Evolutionary conservation across 371 early-diverging fungal species (phyloP), one percentile per base, ranked within the genome.

Genomic region (Fennellomyces sp.): DNA sequence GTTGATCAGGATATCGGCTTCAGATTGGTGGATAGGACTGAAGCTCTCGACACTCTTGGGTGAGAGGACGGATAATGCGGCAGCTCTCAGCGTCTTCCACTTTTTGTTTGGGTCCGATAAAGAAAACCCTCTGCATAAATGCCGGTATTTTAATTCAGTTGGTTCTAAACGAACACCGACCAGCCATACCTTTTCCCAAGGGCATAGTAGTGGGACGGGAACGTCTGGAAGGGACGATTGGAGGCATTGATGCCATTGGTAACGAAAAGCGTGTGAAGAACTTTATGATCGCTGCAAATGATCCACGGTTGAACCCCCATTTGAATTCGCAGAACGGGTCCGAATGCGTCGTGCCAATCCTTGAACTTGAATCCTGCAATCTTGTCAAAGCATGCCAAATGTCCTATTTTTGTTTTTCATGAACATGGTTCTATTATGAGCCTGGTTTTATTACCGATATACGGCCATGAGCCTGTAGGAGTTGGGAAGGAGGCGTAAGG

Each of bases 301-400:
- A 67, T 55, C 62, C 63, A 67, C 27, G 28, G 26, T 23, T 59
- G 63, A 21, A 54, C 63, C n/a, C 67, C 67, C 63, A 67, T 54
- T 25, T 56, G 17, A 21, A 56, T 27, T 26, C 55, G 49, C 28
- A 58, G 39, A 5, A 67, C 53, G 11, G 67, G 63, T 12, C 54
- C 55, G 26, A 15, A 27, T n/a, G 21, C 19, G 0, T 25, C 7
- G 27, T 54, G 55, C 55, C 55, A 54, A 5, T 54, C 38, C 2
- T 38, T 11, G 28, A 54, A 38, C 38, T 35, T 54, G 8, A 36
- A 39, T 11, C 27, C 55, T 0, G 55, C 39, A n/a, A 54, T 6
- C 38, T 36, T 39, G 27, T 39, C 38, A 21, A 54, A n/a, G 26
- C 23, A 38, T 15, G 39, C 21, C 21, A 54, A 17, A 23, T 54